Evolutionary conservation across 2,329 filamentous ascomycete genomes (phyloP).

Genomic region (Camillea tinctor): DNA sequence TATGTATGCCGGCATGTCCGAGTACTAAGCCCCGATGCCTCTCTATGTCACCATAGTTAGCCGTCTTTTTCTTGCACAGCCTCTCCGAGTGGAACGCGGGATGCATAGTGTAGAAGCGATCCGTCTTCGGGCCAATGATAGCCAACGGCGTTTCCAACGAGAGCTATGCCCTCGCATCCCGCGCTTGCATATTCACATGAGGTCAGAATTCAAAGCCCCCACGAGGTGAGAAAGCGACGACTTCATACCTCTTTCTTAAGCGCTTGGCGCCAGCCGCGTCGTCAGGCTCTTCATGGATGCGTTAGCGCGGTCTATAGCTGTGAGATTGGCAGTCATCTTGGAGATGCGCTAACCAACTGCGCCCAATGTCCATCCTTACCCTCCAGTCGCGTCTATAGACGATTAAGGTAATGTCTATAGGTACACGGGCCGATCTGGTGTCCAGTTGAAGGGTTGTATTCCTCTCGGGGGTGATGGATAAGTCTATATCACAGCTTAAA

Average conservation of each 20-base stretch:
- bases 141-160: neutral
- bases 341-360: neutral
- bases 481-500: neutral
- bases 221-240: too few relatives aligned
- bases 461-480: neutral
- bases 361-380: neutral
- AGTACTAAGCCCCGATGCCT: neutral
- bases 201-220: neutral
- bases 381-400: neutral
- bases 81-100: neutral
- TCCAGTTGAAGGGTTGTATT: neutral
- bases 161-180: neutral
- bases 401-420: neutral
- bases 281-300: neutral
- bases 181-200: neutral
- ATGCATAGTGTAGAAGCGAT: neutral
- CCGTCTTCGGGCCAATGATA: neutral
- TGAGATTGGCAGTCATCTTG: neutral
- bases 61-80: neutral
- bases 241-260: neutral
- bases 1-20: neutral
- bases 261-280: neutral
- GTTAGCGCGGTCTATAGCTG: neutral
- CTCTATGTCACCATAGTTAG: neutral
- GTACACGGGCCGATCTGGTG: neutral